A percentile compares a stretch with the other conserved stretches of the same genome.
phyloP scores from a whole-genome alignment of 345 rosid species.

The Populus euphratica region DNA sequence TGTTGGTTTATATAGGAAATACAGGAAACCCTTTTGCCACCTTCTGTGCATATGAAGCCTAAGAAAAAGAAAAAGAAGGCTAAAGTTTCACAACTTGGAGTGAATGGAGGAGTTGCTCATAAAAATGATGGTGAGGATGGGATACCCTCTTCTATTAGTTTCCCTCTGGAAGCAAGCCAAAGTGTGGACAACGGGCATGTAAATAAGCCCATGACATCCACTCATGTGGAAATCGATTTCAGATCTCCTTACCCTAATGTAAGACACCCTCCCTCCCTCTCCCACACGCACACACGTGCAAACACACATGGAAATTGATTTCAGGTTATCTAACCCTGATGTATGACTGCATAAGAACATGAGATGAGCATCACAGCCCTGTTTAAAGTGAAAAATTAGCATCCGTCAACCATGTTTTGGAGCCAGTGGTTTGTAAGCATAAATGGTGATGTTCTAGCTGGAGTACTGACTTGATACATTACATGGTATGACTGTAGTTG shows the following conservation, averaged over 20 bases:
- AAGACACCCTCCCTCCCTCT: slow-evolving; percentile 7
- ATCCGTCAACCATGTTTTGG: not conserved
- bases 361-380: not conserved
- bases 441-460: not conserved
- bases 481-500: not conserved
- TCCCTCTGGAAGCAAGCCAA: slow-evolving; percentile 24
- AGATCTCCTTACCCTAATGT: slow-evolving; percentile 43
- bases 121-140: slow-evolving; percentile 21
- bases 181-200: slow-evolving; percentile 11
- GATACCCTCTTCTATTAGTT: slow-evolving; percentile 15
- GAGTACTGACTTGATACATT: not conserved
- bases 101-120: slow-evolving; percentile 42
- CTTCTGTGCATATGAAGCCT: slow-evolving; percentile 55
- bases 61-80: slow-evolving; percentile 27
- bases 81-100: slow-evolving; percentile 29
- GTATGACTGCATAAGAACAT: not conserved
- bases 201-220: slow-evolving; percentile 21
- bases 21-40: slow-evolving; percentile 77
- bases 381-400: not conserved
- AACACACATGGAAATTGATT: not conserved
- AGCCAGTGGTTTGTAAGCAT: no score
- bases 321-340: not conserved
- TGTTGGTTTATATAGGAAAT: slow-evolving; percentile 44
- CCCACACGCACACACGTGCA: slow-evolving; percentile 9
- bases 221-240: slow-evolving; percentile 22